Base-by-base conservation (phyloP, 768 basidiomycete genomes). In the Amanita exitialis region DNA sequence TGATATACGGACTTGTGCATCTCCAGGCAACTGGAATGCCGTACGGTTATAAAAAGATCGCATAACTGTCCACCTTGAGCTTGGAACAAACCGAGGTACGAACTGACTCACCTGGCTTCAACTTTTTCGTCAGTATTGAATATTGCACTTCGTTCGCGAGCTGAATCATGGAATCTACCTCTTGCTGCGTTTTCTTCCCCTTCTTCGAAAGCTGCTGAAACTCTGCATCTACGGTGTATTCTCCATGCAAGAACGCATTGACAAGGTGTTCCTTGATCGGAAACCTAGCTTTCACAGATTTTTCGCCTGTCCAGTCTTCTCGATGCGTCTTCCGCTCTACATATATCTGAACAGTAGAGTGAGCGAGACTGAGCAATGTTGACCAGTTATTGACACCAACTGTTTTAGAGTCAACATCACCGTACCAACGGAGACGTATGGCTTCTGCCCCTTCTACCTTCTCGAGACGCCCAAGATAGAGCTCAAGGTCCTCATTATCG, bases 281-380 rank as follows among this genome's bases (percentile, higher is more conserved):
- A 70, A 98, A 97, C 9, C 94, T 87, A 12, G 93, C 89, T 67
- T 97, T 99, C 62, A 98, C 94, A 8, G 90, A 93, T 67, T 97
- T 97, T 66, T 99, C 95, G 30, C 96, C 96, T 0, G 95, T 98
- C 96, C 96, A 99, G 62, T 99, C 96, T 67, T 99, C 96, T 49
- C 93, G 80, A 63, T 99, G 88, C 0, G 88, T 91, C 67, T 91
- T 91, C 37, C 88, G 85, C 67, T 91, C 88, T 16, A 91, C 83
- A 57, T 88, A 91, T 35, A 91, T 88, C 84, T 89, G 58, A 6
- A 10, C 32, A 32, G 30, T 32, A 12, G 4, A 27, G 10, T 9
- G 7, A n/a, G 10, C 23, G 10, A 42, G 39, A 21, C 21, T 32
- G n/a, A 5, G 45, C 18, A 28, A 43, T 34, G 21, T 16, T 45